phyloP scores from a whole-genome alignment of 2,329 filamentous ascomycete genomes.

The Colletotrichum australisinense region DNA sequence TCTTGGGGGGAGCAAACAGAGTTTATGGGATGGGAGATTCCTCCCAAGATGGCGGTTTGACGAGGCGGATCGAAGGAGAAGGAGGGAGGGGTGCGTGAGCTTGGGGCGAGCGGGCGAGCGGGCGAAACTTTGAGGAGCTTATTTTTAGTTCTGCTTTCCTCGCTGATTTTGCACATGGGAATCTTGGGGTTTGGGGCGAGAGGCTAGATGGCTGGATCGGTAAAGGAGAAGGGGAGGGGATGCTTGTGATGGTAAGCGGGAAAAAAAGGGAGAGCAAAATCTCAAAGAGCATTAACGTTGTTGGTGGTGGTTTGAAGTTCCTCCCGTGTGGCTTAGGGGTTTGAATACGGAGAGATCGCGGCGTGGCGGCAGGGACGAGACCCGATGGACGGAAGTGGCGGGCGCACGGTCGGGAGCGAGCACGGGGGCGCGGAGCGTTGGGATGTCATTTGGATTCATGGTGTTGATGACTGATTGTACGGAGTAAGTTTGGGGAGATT shows the following conservation, averaged over 20 bases:
- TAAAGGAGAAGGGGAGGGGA: too few relatives aligned
- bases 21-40: not conserved
- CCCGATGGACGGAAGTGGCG: not conserved
- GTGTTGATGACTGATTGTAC: not conserved
- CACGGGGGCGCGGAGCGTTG: not conserved
- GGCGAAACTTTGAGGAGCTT: not conserved
- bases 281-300: not conserved
- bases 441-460: not conserved
- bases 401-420: not conserved
- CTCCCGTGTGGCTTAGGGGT: not conserved
- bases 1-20: not conserved
- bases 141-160: not conserved
- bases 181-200: too few relatives aligned
- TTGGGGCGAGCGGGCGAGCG: not conserved
- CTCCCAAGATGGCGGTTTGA: slow-evolving; percentile 10
- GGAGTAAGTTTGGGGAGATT: not conserved
- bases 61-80: not conserved
- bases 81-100: not conserved
- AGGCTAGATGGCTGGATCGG: not conserved
- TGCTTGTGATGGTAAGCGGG: too few relatives aligned
- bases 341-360: not conserved
- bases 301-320: not conserved
- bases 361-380: not conserved
- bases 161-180: not conserved
- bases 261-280: too few relatives aligned